Evolutionary conservation across 139 green algal species (phyloP), one percentile per base, ranked within the genome.

Genomic region (Nannochloris sp.): DNA sequence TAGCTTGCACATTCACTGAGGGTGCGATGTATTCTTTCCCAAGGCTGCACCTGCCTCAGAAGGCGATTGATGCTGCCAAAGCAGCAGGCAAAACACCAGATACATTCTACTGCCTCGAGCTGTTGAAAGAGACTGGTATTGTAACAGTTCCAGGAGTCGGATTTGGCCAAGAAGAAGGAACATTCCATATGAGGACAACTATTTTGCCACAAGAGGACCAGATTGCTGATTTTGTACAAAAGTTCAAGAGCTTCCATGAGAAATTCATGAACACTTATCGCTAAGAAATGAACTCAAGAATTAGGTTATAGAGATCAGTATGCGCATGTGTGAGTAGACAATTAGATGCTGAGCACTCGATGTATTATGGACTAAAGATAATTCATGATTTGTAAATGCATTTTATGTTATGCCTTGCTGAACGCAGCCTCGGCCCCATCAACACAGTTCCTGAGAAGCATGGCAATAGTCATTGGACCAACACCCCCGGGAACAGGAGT

Each of bases 111-210:
- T 97, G 92, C 83, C 74, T 83, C 36, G 67, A 68, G 66, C 72
- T 97, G 69, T 73, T 98, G 56, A 81, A 91, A 58, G 72, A 71
- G 16, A 96, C 90, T 3, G 92, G 92, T 65, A 96, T 98, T 53
- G 82, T 91, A 37, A 88, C 87, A 2, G 92, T 97, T 46, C 91
- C 92, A 0, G 92, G 92, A 48, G 80, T 60, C 54, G 92, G 92
- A 1, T 98, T 98, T 67, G 80, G 82, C 18, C 87, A 93, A 70
- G 68, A 78, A 75, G 54, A 74, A 57, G 87, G 80, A 49, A 96
- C 91, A 18, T 96, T 91, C 79, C 91, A 97, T 78, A 78, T 97
- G 75, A 77, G 91, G 44, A 97, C 91, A 31, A 97, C 91, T 58
- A 59, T 68, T 48, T 49, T 75, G 8, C 48, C 29, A 43, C 21